A percentile compares a stretch with the other conserved stretches of the same genome.
phyloP scores from a whole-genome alignment of 169 alveolate genomes.

The Eimeria necatrix region DNA sequence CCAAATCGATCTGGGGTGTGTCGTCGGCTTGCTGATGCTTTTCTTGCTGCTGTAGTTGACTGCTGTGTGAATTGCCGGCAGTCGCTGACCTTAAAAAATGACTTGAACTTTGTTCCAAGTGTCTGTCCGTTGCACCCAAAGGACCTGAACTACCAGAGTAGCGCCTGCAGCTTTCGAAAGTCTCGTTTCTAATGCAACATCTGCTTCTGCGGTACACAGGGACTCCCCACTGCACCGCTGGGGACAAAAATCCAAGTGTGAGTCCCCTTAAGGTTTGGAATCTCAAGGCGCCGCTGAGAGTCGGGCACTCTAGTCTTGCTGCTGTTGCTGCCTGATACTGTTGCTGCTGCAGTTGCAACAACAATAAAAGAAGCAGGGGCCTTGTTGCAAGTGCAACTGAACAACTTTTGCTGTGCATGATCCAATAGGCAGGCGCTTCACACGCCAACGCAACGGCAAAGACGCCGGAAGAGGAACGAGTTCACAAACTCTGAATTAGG shows the following conservation, averaged over 20 bases:
- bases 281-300: not conserved
- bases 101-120: not conserved
- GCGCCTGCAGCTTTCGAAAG: not conserved
- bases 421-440: no score
- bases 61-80: not conserved
- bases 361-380: not conserved
- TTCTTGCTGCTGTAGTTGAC: not conserved
- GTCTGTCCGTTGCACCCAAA: not conserved
- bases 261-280: not conserved
- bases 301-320: not conserved
- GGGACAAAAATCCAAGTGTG: not conserved
- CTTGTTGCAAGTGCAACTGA: not conserved
- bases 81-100: not conserved
- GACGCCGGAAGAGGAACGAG: no score
- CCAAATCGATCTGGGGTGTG: conserved; percentile 60
- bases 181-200: not conserved
- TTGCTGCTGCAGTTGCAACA: conserved; percentile 11
- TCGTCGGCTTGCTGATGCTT: conserved; percentile 12
- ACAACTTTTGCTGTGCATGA: not conserved
- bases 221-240: conserved; percentile 4
- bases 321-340: not conserved
- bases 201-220: conserved; percentile 19
- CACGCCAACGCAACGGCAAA: no score
- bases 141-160: not conserved
- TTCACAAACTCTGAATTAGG: no score